phyloP scores from a whole-genome alignment of 2,329 filamentous ascomycete genomes.

The Neocucurbitaria cava region DNA sequence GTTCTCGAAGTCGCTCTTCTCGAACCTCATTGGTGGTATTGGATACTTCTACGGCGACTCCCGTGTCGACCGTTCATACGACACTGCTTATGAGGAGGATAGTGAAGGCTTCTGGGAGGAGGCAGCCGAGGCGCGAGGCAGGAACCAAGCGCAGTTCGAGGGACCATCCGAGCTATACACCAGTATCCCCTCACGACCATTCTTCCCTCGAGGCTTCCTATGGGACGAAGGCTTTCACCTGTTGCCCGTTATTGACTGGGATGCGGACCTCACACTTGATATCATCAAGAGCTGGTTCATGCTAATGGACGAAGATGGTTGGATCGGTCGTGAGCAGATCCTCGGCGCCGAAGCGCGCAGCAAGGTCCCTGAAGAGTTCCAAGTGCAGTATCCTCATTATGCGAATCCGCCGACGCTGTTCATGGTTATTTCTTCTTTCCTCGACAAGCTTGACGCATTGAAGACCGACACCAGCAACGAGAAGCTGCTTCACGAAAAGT shows the following conservation, averaged over 20 bases:
- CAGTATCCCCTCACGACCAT: conserved; percentile 87
- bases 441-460: conserved; percentile 73
- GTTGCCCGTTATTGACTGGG: conserved; percentile 90
- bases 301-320: conserved; percentile 94
- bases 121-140: conserved; percentile 77
- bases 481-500: conserved; percentile 46
- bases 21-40: conserved; percentile 90
- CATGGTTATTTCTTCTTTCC: conserved; percentile 82
- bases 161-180: conserved; percentile 90
- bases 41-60: conserved; percentile 94
- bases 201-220: conserved; percentile 94
- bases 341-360: conserved; percentile 88
- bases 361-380: conserved; percentile 93
- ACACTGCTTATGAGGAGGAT: conserved; percentile 93
- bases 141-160: conserved; percentile 72
- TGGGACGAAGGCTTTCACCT: conserved; percentile 99
- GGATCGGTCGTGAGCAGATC: conserved; percentile 97
- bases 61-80: conserved; percentile 87
- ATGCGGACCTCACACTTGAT: conserved; percentile 81
- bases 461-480: conserved; percentile 42
- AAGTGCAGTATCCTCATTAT: conserved; percentile 95
- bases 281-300: conserved; percentile 96
- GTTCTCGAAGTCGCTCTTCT: conserved; percentile 91
- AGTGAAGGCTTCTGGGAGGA: conserved; percentile 97
- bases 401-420: conserved; percentile 96